Evolutionary conservation across 768 basidiomycete species (phyloP).

Genomic region (Boletus rufocinnamomeus): DNA sequence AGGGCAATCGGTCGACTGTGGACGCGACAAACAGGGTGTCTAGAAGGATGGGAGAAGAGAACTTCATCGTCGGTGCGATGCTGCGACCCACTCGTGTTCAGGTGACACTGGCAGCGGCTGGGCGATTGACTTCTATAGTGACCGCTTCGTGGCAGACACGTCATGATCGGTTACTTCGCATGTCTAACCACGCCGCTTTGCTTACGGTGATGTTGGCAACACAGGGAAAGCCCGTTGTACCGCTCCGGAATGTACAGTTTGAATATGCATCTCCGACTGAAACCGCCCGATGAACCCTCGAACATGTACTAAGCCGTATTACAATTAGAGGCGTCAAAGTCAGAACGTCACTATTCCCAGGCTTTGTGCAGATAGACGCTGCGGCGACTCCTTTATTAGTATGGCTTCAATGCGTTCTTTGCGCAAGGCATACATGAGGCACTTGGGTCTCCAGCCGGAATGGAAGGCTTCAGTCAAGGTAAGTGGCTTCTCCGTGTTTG

Average conservation of each 20-base stretch:
- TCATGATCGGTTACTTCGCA: too few species aligned
- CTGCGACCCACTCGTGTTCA: background rate
- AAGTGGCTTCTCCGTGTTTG: background rate
- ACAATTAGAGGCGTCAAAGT: background rate
- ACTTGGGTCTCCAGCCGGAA: slow-evolving; percentile 1
- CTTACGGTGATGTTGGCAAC: background rate
- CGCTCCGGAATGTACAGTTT: background rate
- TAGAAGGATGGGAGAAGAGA: background rate
- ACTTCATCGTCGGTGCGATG: background rate
- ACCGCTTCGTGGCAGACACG: background rate
- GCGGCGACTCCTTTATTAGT: background rate
- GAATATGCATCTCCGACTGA: background rate
- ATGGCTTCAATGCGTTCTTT: background rate
- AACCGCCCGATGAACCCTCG: background rate
- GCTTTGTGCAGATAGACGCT: background rate
- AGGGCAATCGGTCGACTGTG: background rate
- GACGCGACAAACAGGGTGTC: background rate
- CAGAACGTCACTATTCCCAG: background rate
- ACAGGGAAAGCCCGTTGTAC: too few species aligned
- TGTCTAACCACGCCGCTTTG: background rate
- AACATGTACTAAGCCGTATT: background rate
- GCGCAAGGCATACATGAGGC: slow-evolving; percentile 8
- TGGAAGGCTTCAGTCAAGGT: slow-evolving; percentile 12
- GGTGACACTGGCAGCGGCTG: too few species aligned
- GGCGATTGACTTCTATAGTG: too few species aligned